Evolutionary conservation across 768 basidiomycete genomes (phyloP).

Genomic region (Baorangia bicolor): DNA sequence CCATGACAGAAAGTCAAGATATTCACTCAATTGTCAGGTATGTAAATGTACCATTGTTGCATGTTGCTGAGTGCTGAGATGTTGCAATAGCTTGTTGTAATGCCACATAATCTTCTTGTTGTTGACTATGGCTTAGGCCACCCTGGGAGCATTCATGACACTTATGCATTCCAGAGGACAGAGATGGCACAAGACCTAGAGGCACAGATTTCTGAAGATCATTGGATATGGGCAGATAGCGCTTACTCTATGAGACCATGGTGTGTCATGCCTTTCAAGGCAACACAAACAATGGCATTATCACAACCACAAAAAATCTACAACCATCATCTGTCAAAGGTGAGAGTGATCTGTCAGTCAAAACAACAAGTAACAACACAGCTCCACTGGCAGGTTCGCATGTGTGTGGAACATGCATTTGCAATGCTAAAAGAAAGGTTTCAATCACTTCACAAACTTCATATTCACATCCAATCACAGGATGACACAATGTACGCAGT

Average conservation of each 20-base stretch:
- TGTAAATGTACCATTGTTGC: not conserved
- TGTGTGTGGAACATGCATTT: slow-evolving; percentile 9
- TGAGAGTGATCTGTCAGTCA: not conserved
- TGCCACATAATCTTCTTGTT: slow-evolving; percentile 5
- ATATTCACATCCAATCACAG: not conserved
- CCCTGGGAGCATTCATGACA: slow-evolving; percentile 8
- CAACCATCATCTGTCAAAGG: slow-evolving; percentile 8
- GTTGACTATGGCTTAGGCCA: slow-evolving; percentile 6
- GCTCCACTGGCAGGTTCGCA: not conserved
- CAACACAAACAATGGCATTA: fast-evolving
- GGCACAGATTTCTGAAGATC: not conserved
- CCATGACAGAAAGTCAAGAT: slow-evolving; percentile 17
- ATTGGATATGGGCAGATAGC: slow-evolving; percentile 17
- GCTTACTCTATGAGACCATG: slow-evolving; percentile 9
- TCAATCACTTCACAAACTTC: slow-evolving; percentile 3
- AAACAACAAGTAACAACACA: not conserved
- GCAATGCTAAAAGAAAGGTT: slow-evolving; percentile 5
- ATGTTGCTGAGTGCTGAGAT: too few relatives aligned
- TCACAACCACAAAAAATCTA: not conserved
- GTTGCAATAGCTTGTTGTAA: not conserved
- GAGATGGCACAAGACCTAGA: not conserved
- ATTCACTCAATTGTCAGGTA: slow-evolving; percentile 21
- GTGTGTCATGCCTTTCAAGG: slow-evolving; percentile 7
- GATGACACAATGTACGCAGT: not conserved
- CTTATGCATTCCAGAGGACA: slow-evolving; percentile 5